Evolutionary conservation across 768 basidiomycete genomes (phyloP), one percentile per base, ranked within the genome.

Genomic region (Amanita inopinata): DNA sequence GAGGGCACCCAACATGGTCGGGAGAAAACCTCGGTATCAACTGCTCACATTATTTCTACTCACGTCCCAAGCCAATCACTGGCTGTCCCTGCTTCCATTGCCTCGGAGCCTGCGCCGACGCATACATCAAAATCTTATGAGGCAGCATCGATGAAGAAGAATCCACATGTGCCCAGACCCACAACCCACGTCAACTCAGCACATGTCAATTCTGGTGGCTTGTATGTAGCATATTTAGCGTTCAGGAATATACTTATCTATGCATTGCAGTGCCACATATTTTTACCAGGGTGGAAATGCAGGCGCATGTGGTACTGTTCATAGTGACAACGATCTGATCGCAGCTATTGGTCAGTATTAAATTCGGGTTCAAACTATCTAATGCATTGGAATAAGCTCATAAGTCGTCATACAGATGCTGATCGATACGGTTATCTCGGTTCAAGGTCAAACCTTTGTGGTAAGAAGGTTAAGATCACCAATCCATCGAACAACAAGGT

Each of bases 241-340:
- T 28, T 36, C 14, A 10, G 25, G 15, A 23, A 37, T 22, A 17
- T 32, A 39, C 41, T 46, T 15, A 15, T 39, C 18, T n/a, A 45
- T 22, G n/a, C 38, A 38, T 34, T 37, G 42, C 22, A 79, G 78
- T 46, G 80, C 73, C 27, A 83, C 80, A 2, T 83, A 60, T 59
- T 89, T 71, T 67, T 73, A 67, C 61, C 86, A 88, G 67, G 63
- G 74, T 35, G 83, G 82, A 35, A 67, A 67, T 28, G 66, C 84
- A 5, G 92, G 92, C 41, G 84, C 87, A 4, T 96, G 93, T 59
- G 93, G 92, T 19, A 54, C 49, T 12, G 60, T 65, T 17, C 62
- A 71, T 69, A 45, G 54, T 2, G 92, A 94, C 61, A 51, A 10
- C 19, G 79, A 65, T 50, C 38, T 65, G 27, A 70, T 87, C 51